Evolutionary conservation across 2,329 filamentous ascomycete species (phyloP).

Genomic region (Beauveria rudraprayagi): DNA sequence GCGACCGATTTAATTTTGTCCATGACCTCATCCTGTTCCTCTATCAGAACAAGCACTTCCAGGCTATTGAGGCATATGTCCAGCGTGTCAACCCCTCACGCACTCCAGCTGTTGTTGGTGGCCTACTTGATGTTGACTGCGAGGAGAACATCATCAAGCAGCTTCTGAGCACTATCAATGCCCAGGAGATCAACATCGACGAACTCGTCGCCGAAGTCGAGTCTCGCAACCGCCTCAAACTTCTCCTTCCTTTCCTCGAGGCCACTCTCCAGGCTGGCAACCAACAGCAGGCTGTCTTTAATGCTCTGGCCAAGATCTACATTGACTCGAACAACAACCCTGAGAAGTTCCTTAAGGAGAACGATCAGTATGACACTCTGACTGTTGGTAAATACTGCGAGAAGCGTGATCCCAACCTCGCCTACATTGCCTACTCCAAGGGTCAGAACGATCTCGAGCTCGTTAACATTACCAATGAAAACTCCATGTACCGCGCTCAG

Average conservation of each 20-base stretch:
- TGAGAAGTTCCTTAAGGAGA: constrained; percentile 94
- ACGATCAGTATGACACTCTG: constrained; percentile 90
- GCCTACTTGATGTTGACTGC: constrained; percentile 91
- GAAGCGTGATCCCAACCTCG: constrained; percentile 93
- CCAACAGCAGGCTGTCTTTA: constrained; percentile 93
- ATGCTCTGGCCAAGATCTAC: constrained; percentile 97
- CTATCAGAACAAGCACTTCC: constrained; percentile 98
- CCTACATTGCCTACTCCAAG: constrained; percentile 91
- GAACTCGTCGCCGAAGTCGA: constrained; percentile 94
- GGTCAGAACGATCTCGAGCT: constrained; percentile 96
- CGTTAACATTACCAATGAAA: constrained; percentile 97
- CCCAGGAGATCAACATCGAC: constrained; percentile 82
- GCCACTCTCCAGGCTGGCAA: constrained; percentile 82
- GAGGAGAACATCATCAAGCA: constrained; percentile 95
- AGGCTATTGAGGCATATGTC: constrained; percentile 96
- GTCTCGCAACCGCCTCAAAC: constrained; percentile 87
- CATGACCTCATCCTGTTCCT: constrained; percentile 94
- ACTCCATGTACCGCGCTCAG: constrained; percentile 99
- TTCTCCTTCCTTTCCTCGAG: constrained; percentile 93
- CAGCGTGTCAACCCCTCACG: constrained; percentile 90
- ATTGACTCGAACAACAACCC: constrained; percentile 98
- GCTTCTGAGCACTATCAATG: constrained; percentile 75
- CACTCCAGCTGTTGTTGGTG: constrained; percentile 88
- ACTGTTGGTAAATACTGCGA: constrained; percentile 96
- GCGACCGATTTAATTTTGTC: constrained; percentile 98